Evolutionary conservation across 768 basidiomycete species (phyloP), one percentile per base, ranked within the genome.

Genomic region (Kwoniella shandongensis): DNA sequence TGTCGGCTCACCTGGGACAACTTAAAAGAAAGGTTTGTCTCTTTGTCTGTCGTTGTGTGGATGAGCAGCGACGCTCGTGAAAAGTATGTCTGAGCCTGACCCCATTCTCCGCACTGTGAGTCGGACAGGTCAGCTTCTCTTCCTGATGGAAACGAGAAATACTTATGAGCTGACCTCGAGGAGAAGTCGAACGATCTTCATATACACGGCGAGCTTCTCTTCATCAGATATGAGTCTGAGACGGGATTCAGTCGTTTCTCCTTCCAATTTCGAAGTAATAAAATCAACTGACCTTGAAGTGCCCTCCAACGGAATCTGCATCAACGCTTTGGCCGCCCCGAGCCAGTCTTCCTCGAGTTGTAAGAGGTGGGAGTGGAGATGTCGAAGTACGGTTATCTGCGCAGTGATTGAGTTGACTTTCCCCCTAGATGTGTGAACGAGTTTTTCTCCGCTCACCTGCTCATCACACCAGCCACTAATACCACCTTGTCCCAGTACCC

Each of bases 1-100:
- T 8, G n/a, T 23, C 26, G 39, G 46, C 73, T 57, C 23, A 76
- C 76, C 53, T 78, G 76, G 30, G 61, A 72, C 1, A 77, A 61
- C 26, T 69, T 62, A 59, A 65, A 78, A 5, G 55, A 44, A 5
- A 78, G 65, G 20, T 48, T 81, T 13, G 86, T 88, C 73, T 87
- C 88, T 66, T 84, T 85, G 78, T 97, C 86, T 15, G 80, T 81
- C 36, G 88, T 84, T 15, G 86, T 84, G 74, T 91, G 88, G 22
- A 90, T 86, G 20, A 97, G 83, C 20, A 92, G 83, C 1, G 91
- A 89, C 18, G 96, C 96, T 53, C 96, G 88, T 71, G 93, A 94
- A 77, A 94, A 94, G 78, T 92, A 98, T 1, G 91, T 89, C 74
- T 98, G 94, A n/a, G 96, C 96, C 76, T 92, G 89, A 1, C 93